These are phyloP conservation scores for Lolium perenne DNA, from an alignment of 176 grass and related monocot genomes.

Conservation along the genomic window DNA sequence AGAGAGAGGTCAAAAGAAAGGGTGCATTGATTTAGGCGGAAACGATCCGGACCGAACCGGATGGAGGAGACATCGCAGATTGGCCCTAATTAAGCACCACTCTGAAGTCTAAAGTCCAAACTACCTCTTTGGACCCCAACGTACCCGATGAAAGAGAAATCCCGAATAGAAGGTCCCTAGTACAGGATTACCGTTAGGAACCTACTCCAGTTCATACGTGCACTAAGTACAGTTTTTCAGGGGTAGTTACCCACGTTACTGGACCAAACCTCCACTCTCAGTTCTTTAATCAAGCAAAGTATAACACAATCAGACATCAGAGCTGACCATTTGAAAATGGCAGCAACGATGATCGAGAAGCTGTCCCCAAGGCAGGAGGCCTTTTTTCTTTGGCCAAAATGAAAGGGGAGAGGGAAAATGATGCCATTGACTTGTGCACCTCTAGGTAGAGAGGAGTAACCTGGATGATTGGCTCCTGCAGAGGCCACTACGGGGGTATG, in stretches of 20 bases:
- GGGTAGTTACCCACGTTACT: background rate
- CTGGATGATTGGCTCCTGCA: conserved; percentile 52
- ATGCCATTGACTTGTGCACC: conserved; percentile 59
- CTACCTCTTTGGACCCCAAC: background rate
- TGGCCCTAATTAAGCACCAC: conserved; percentile 25
- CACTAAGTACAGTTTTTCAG: background rate
- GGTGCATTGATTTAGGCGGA: conserved; percentile 11
- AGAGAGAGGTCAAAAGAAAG: background rate
- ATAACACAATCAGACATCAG: background rate
- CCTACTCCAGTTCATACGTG: background rate
- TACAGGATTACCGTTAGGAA: background rate
- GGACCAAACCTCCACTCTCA: background rate
- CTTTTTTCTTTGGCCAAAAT: background rate
- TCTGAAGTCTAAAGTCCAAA: conserved; percentile 34
- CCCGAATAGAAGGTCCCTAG: background rate
- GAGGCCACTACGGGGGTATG: conserved; percentile 9
- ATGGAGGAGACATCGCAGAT: conserved; percentile 35
- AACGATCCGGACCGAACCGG: conserved; percentile 20
- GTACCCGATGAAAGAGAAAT: background rate
- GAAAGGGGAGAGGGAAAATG: conserved; percentile 21
- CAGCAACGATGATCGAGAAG: background rate
- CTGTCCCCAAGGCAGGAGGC: background rate
- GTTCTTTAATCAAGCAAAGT: background rate
- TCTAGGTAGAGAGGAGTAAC: conserved; percentile 23
- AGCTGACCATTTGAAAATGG: background rate